A percentile compares a stretch with the other conserved stretches of the same genome.
Conservation (phyloP, 2,329 filamentous ascomycete genomes). For the Penicillium sp. region DNA sequence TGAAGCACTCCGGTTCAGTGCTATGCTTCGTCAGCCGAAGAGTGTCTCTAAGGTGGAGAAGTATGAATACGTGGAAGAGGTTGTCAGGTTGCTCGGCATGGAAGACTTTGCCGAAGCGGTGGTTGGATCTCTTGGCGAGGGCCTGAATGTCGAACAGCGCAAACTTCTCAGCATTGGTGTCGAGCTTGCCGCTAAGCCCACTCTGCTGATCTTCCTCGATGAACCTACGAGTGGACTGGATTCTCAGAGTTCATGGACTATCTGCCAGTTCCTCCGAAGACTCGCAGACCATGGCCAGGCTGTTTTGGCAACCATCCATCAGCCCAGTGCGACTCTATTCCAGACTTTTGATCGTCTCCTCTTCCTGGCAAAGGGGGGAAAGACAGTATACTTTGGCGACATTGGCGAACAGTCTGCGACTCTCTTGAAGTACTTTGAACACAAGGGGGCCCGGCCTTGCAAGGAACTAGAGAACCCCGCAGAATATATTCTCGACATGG, state of each 20-base stretch:
- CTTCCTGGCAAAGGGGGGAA: constrained; percentile 64
- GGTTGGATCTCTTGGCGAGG: constrained; percentile 82
- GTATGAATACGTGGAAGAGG: constrained; percentile 78
- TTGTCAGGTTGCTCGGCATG: constrained; percentile 84
- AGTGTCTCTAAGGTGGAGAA: constrained; percentile 72
- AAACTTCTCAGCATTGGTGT: constrained; percentile 85
- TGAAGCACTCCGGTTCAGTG: constrained; percentile 81
- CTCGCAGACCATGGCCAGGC: constrained; percentile 82
- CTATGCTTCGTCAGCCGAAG: constrained; percentile 78
- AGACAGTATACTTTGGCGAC: constrained; percentile 67
- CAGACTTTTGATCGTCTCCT: constrained; percentile 70
- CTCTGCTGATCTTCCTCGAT: constrained; percentile 84
- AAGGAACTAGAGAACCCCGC: constrained; percentile 68
- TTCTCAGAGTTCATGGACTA: constrained; percentile 85
- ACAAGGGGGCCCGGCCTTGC: constrained; percentile 62
- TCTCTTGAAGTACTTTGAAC: constrained; percentile 65
- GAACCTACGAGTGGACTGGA: constrained; percentile 85
- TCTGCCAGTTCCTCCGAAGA: constrained; percentile 78
- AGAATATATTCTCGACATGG: constrained; percentile 70
- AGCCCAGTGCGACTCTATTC: constrained; percentile 86
- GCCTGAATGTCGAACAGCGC: constrained; percentile 61
- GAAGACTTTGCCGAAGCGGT: constrained; percentile 84
- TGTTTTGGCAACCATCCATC: constrained; percentile 88
- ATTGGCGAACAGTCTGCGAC: constrained; percentile 60
- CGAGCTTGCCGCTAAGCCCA: constrained; percentile 87